Evolutionary conservation across 345 rosid genomes (phyloP).

Genomic region (Erysimum cheiranthoides): DNA sequence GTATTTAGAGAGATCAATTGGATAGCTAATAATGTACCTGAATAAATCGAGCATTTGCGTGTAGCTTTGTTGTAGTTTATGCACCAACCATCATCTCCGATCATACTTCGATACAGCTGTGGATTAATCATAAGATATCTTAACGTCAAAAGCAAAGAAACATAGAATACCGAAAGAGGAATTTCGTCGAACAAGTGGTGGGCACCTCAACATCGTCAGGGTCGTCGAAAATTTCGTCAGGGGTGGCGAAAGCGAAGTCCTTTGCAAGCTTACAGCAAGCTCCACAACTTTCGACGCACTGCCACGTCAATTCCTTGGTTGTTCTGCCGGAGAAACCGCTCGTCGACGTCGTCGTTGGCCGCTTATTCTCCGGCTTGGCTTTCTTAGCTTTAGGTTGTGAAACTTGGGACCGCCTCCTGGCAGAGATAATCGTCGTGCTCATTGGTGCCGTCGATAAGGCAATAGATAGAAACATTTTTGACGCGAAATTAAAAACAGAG

Average conservation of each 20-base stretch:
- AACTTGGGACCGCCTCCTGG: slow-evolving; percentile 30
- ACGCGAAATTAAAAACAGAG: slow-evolving; percentile 1
- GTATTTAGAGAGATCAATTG: background rate
- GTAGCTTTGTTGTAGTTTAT: slow-evolving; percentile 71
- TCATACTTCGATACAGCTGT: slow-evolving; percentile 64
- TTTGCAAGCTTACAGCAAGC: slow-evolving; percentile 93
- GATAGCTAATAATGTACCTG: slow-evolving; percentile 48
- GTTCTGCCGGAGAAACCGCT: slow-evolving; percentile 51
- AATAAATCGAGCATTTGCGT: slow-evolving; percentile 84
- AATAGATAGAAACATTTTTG: slow-evolving; percentile 30
- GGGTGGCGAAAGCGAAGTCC: slow-evolving; percentile 71
- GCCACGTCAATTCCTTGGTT: slow-evolving; percentile 62
- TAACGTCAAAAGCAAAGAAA: background rate
- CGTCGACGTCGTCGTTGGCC: slow-evolving; percentile 27
- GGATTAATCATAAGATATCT: background rate
- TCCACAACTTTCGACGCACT: slow-evolving; percentile 77
- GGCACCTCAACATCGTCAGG: slow-evolving; percentile 68
- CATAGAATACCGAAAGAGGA: slow-evolving; percentile 15
- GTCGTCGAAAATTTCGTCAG: slow-evolving; percentile 76
- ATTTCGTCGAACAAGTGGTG: slow-evolving; percentile 56
- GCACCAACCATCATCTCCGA: slow-evolving; percentile 90
- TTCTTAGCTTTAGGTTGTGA: slow-evolving; percentile 29
- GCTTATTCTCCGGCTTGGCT: slow-evolving; percentile 27
- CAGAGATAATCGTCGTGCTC: slow-evolving; percentile 12
- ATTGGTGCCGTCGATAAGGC: slow-evolving; percentile 30